phyloP scores from a whole-genome alignment of 1,139 yeast species.

The Petasospora fabianii region DNA sequence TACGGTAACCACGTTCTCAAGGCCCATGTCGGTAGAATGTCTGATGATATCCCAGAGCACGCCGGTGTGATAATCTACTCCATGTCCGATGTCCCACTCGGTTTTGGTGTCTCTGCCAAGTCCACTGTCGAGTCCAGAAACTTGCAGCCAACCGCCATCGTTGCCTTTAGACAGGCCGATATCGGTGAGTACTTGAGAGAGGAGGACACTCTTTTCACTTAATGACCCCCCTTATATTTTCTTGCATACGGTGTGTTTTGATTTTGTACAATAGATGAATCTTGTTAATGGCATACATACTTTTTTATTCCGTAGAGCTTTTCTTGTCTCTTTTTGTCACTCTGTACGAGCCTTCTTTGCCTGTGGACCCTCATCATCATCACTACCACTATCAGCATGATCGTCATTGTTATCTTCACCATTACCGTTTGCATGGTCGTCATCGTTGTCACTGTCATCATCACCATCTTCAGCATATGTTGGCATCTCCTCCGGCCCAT shows the following conservation, averaged over 20 bases:
- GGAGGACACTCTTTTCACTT: constrained; percentile 92
- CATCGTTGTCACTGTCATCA: constrained; percentile 3
- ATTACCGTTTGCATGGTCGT: too few relatives aligned
- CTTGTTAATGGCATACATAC: not conserved
- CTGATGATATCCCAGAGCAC: constrained; percentile 97
- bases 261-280: too few relatives aligned
- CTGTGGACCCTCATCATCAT: constrained; percentile 3
- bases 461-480: constrained; percentile 5
- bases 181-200: constrained; percentile 98
- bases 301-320: not conserved
- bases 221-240: too few relatives aligned
- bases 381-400: constrained; percentile 4
- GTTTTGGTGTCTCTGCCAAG: constrained; percentile 94
- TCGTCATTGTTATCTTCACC: constrained; percentile 2
- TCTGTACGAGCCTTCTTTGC: constrained; percentile 10
- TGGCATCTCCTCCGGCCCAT: constrained; percentile 10
- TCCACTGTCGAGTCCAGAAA: constrained; percentile 86
- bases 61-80: constrained; percentile 91
- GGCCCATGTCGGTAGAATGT: constrained; percentile 95
- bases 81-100: constrained; percentile 91
- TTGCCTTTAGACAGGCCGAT: constrained; percentile 95
- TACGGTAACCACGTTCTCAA: constrained; percentile 96
- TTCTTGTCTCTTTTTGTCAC: not conserved
- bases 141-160: constrained; percentile 89
- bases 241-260: too few relatives aligned